phyloP scores from a whole-genome alignment of 139 green algal genomes.

The Tetraselmis striata region DNA sequence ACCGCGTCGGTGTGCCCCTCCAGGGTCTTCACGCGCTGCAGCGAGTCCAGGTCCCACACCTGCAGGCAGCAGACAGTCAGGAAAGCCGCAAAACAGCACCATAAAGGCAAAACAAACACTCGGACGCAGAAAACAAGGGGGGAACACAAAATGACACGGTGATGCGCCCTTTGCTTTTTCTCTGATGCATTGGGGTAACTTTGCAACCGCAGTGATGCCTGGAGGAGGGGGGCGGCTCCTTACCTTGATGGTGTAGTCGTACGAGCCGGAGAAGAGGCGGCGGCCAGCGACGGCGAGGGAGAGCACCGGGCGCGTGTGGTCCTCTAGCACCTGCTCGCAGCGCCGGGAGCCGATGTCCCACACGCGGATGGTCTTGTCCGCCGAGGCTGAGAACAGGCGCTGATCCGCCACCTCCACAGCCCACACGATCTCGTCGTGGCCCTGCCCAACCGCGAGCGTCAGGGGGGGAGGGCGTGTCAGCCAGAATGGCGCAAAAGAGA shows the following conservation, averaged over 20 bases:
- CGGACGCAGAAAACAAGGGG: no score
- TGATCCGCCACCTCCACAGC: constrained; percentile 69
- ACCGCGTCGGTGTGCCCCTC: constrained; percentile 83
- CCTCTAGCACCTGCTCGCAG: constrained; percentile 73
- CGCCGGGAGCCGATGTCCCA: constrained; percentile 67
- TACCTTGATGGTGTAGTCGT: constrained; percentile 89
- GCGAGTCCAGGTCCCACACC: constrained; percentile 73
- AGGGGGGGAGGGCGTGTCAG: no score
- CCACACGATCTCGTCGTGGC: constrained; percentile 95
- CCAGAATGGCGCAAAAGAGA: no score
- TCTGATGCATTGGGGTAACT: no score
- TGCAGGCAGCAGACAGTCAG: no score
- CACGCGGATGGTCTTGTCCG: constrained; percentile 86
- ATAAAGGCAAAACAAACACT: no score
- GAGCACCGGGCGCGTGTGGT: constrained; percentile 84
- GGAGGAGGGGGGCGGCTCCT: no score
- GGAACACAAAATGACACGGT: no score
- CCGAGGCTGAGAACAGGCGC: constrained; percentile 75
- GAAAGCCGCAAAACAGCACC: no score
- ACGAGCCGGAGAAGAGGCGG: constrained; percentile 81
- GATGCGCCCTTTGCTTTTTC: no score
- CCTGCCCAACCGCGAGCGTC: no score
- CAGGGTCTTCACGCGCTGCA: constrained; percentile 69
- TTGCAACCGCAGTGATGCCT: no score
- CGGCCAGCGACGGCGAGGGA: constrained; percentile 70